Percentiles rank a stretch among this genome's conserved stretches.
Evolutionary conservation across 371 early-diverging fungal species (phyloP).

Genomic region (Mycotypha africana): DNA sequence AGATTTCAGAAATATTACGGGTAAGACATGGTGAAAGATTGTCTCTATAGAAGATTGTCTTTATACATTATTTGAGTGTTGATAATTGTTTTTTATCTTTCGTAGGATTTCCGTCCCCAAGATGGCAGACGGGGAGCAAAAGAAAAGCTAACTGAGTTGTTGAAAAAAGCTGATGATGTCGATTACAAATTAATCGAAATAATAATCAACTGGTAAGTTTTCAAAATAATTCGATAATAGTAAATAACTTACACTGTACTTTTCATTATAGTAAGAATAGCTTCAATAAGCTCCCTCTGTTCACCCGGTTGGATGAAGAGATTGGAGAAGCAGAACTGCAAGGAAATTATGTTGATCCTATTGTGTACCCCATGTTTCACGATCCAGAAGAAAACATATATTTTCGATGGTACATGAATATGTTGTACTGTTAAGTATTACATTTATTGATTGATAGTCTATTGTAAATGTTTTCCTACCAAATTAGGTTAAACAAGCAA

Average conservation of each 20-base stretch:
- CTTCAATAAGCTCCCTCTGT: conserved; percentile 9
- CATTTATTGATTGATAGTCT: conserved; percentile 6
- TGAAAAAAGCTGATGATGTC: background rate
- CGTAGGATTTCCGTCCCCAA: too few relatives aligned
- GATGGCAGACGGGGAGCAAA: too few relatives aligned
- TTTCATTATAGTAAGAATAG: conserved; percentile 12
- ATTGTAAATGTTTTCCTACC: conserved; percentile 2
- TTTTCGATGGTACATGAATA: conserved; percentile 8
- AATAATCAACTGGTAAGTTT: conserved; percentile 12
- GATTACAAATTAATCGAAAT: conserved; percentile 8
- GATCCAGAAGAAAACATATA: conserved; percentile 5
- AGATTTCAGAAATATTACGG: background rate
- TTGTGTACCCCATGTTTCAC: conserved; percentile 10
- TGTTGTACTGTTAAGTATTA: conserved; percentile 8
- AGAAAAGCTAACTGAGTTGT: too few relatives aligned
- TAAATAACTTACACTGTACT: conserved; percentile 11
- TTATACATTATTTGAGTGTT: too few relatives aligned
- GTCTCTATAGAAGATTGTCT: conserved; percentile 5
- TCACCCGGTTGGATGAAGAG: conserved; percentile 9
- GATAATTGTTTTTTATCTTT: too few relatives aligned
- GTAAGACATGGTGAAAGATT: conserved; percentile 4
- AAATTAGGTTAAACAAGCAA: conserved; percentile 11
- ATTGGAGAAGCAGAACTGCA: conserved; percentile 11
- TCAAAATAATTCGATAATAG: conserved; percentile 9
- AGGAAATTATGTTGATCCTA: conserved; percentile 9